Percentiles rank a stretch among this genome's conserved stretches.
phyloP scores from a whole-genome alignment of 371 early-diverging fungal species.

The Haplosporangium sp. region DNA sequence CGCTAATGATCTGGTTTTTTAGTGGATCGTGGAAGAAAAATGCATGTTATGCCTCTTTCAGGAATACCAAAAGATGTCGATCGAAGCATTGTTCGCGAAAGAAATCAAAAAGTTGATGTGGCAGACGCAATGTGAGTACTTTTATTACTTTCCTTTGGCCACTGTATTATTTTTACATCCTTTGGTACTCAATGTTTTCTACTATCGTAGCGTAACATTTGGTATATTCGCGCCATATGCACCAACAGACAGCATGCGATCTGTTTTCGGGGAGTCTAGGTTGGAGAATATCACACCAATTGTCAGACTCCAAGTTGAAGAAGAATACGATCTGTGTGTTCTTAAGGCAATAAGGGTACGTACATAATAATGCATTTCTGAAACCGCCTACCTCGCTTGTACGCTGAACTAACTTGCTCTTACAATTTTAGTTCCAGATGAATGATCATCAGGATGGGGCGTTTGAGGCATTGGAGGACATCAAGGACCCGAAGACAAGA shows the following conservation, averaged over 20 bases:
- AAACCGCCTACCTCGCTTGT: constrained; percentile 6
- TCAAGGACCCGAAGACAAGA: constrained; percentile 18
- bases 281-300: constrained; percentile 13
- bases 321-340: constrained; percentile 15
- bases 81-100: constrained; percentile 26
- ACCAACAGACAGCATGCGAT: constrained; percentile 21
- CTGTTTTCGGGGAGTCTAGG: constrained; percentile 19
- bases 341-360: constrained; percentile 25
- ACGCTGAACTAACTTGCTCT: constrained; percentile 16
- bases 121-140: constrained; percentile 33
- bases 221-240: constrained; percentile 22
- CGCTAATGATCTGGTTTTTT: constrained; percentile 12
- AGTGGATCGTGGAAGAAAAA: constrained; percentile 26
- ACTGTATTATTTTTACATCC: constrained; percentile 10
- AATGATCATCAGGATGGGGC: constrained; percentile 22
- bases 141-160: constrained; percentile 6
- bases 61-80: constrained; percentile 23
- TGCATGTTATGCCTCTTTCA: constrained; percentile 22
- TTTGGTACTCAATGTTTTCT: constrained; percentile 15
- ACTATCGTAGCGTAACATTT: constrained; percentile 16
- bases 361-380: constrained; percentile 4
- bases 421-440: constrained; percentile 21
- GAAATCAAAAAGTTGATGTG: constrained; percentile 25
- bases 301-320: constrained; percentile 23
- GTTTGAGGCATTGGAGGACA: constrained; percentile 14